These are phyloP conservation scores for Collybia sordida DNA, from an alignment of 768 basidiomycete species.

Conservation along the genomic window DNA sequence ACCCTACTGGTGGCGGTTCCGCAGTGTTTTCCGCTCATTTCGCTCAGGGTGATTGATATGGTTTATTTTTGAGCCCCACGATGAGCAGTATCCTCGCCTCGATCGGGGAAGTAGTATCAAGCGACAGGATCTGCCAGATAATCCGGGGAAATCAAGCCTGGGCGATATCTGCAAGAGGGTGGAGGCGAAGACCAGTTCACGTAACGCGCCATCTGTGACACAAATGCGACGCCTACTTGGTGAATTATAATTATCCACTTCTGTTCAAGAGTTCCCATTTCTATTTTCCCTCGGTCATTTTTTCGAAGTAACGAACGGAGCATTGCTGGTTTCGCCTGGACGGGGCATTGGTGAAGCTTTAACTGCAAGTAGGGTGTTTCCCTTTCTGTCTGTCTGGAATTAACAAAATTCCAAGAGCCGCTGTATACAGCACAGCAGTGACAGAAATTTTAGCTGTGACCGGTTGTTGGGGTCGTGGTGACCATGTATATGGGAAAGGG, in stretches of 20 bases:
- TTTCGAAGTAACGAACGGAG: no score
- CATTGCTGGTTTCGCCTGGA: neutral
- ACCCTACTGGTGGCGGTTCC: slow-evolving; percentile 4
- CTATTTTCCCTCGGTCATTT: slow-evolving; percentile 13
- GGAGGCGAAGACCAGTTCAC: slow-evolving; percentile 22
- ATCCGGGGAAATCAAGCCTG: slow-evolving; percentile 10
- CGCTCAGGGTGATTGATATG: slow-evolving; percentile 22
- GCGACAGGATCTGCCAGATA: neutral
- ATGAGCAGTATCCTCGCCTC: slow-evolving; percentile 30
- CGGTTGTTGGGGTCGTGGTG: no score
- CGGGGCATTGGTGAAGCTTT: no score
- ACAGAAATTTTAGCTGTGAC: no score
- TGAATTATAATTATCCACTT: no score
- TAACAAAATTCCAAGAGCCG: neutral
- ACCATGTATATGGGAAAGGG: no score
- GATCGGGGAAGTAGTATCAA: slow-evolving; percentile 14
- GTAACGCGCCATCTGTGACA: slow-evolving; percentile 9
- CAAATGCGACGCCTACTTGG: no score
- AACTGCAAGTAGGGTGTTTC: no score
- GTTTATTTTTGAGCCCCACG: slow-evolving; percentile 31
- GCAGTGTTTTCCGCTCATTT: slow-evolving; percentile 27
- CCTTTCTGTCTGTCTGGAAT: slow-evolving; percentile 1
- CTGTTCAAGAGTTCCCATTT: no score
- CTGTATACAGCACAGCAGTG: no score
- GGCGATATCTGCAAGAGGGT: slow-evolving; percentile 21